Percentiles rank a stretch among this genome's conserved stretches.
These are phyloP conservation scores for Venustampulla echinocandica DNA, from an alignment of 495 filamentous ascomycete species.

Conservation along the genomic window DNA sequence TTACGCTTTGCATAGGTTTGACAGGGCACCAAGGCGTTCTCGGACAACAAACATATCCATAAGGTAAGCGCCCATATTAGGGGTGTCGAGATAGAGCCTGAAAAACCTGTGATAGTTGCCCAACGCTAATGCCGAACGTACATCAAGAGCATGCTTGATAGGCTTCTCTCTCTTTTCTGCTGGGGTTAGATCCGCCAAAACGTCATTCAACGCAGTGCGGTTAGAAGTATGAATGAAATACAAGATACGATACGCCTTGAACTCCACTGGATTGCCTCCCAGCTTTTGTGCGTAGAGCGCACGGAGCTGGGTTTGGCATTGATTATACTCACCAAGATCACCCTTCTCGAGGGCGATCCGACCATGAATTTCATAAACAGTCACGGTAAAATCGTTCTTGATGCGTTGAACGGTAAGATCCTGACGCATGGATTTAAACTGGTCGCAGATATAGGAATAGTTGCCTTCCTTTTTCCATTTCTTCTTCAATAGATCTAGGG, in stretches of 20 bases:
- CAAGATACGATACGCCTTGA: slow-evolving; percentile 99
- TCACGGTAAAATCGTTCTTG: slow-evolving; percentile 89
- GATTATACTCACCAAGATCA: slow-evolving; percentile 99
- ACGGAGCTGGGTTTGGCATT: slow-evolving; percentile 96
- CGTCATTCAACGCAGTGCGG: slow-evolving; percentile 94
- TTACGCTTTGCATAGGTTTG: slow-evolving; percentile 89
- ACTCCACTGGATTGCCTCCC: slow-evolving; percentile 87
- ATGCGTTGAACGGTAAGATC: slow-evolving; percentile 97
- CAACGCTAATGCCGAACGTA: slow-evolving; percentile 82
- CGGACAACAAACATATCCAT: slow-evolving; percentile 98
- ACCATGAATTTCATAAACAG: slow-evolving; percentile 95
- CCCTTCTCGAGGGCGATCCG: slow-evolving; percentile 97
- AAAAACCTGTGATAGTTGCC: slow-evolving; percentile 98
- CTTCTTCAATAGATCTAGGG: slow-evolving; percentile 79
- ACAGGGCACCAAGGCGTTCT: slow-evolving; percentile 82
- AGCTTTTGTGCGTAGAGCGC: slow-evolving; percentile 78
- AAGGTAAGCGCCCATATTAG: slow-evolving; percentile 95
- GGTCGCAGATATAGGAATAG: slow-evolving; percentile 95
- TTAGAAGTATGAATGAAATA: slow-evolving; percentile 99
- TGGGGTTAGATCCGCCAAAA: slow-evolving; percentile 93
- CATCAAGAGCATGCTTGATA: slow-evolving; percentile 85
- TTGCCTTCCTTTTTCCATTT: slow-evolving; percentile 93
- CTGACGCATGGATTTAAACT: slow-evolving; percentile 97
- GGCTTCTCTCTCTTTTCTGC: slow-evolving; percentile 79
- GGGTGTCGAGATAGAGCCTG: slow-evolving; percentile 84